Evolutionary conservation across 768 basidiomycete genomes (phyloP).

Genomic region (Termitomyces eurrhizus): DNA sequence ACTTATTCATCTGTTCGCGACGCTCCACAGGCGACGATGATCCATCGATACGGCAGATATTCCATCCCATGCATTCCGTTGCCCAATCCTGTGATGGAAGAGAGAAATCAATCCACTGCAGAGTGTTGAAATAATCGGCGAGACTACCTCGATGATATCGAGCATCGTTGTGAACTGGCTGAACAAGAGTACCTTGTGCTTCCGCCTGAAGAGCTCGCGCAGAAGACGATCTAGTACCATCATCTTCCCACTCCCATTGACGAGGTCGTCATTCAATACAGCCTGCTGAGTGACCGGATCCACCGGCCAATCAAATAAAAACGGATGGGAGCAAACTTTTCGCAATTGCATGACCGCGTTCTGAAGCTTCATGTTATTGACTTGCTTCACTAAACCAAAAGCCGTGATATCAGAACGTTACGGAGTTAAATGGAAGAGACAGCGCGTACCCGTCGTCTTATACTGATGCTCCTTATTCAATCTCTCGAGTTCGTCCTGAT

Average conservation of each 20-base stretch:
- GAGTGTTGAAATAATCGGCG: background rate
- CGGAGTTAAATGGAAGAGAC: background rate
- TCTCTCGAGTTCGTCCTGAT: conserved; percentile 41
- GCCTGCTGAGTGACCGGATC: conserved; percentile 59
- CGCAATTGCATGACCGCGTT: conserved; percentile 97
- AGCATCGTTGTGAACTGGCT: conserved; percentile 97
- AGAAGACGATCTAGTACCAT: conserved; percentile 89
- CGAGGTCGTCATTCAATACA: conserved; percentile 72
- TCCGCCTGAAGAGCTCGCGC: conserved; percentile 70
- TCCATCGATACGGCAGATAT: conserved; percentile 90
- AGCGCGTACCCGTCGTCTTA: conserved; percentile 53
- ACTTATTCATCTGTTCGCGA: conserved; percentile 78
- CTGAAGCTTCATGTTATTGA: conserved; percentile 92
- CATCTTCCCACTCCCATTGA: conserved; percentile 95
- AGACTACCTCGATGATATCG: conserved; percentile 82
- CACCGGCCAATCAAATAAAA: conserved; percentile 81
- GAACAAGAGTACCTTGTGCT: conserved; percentile 84
- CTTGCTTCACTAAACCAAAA: conserved; percentile 57
- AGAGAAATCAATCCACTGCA: background rate
- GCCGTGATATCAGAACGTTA: background rate
- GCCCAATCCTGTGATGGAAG: conserved; percentile 71
- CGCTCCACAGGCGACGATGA: conserved; percentile 75
- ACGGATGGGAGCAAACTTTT: conserved; percentile 93
- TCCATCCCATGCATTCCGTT: conserved; percentile 74
- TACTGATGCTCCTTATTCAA: conserved; percentile 55